These are phyloP conservation scores for Aschersonia sp. DNA, from an alignment of 2,329 filamentous ascomycete genomes.

Conservation along the genomic window DNA sequence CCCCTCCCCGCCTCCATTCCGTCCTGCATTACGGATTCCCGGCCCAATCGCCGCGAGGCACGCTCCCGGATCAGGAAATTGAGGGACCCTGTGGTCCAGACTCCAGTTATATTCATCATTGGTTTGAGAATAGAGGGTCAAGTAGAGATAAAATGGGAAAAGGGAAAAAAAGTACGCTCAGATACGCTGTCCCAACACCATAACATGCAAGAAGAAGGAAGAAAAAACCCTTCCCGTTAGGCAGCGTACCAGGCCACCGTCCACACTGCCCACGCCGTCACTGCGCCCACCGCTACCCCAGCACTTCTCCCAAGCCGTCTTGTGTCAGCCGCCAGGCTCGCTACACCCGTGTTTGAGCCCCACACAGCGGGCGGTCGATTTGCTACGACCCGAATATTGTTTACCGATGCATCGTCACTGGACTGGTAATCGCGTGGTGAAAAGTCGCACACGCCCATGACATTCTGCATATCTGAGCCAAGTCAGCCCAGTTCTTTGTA, in stretches of 20 bases:
- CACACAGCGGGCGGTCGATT: background rate
- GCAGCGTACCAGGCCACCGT: background rate
- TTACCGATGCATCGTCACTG: background rate
- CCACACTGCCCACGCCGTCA: background rate
- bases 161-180: background rate
- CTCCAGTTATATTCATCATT: background rate
- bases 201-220: background rate
- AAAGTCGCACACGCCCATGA: background rate
- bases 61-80: background rate
- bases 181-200: background rate
- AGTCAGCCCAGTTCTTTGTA: no score
- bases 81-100: no score
- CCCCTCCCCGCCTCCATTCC: background rate
- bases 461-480: background rate
- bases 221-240: background rate
- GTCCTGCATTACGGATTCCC: background rate
- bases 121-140: background rate
- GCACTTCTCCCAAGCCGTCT: no score
- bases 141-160: background rate
- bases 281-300: background rate
- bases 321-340: background rate
- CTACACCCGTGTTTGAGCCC: background rate
- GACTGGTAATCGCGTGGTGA: background rate
- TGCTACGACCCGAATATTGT: background rate
- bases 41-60: background rate